A percentile compares a stretch with the other conserved stretches of the same genome.
Evolutionary conservation across 2,329 filamentous ascomycete genomes (phyloP).

Genomic region (Trichocomaceae sp.): DNA sequence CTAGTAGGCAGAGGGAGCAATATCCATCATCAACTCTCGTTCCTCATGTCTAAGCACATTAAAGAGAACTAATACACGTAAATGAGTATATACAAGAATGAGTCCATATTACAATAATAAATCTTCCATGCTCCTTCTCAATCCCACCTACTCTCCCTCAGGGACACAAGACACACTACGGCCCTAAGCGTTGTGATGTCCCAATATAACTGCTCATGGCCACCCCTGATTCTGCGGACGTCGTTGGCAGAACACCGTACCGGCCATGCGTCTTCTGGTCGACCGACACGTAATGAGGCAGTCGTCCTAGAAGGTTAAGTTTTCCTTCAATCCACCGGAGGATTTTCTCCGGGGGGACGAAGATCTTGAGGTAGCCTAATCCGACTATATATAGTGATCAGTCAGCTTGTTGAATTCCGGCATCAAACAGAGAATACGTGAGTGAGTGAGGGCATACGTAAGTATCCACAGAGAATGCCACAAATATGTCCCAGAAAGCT

Average conservation of each 20-base stretch:
- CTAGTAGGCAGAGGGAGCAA: too few species aligned
- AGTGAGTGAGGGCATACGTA: constrained; percentile 55
- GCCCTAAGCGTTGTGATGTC: constrained; percentile 59
- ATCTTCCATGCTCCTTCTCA: background rate
- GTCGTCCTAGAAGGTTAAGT: constrained; percentile 71
- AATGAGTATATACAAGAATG: constrained; percentile 24
- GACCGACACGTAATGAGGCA: constrained; percentile 89
- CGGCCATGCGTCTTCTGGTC: constrained; percentile 94
- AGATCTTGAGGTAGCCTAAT: constrained; percentile 78
- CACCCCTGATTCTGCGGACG: constrained; percentile 30
- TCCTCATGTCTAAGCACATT: constrained; percentile 8
- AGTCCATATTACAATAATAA: constrained; percentile 7
- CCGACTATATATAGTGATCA: constrained; percentile 52
- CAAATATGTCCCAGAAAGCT: constrained; percentile 83
- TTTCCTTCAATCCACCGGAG: constrained; percentile 84
- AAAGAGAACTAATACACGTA: constrained; percentile 8
- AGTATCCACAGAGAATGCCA: constrained; percentile 75
- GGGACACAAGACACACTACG: constrained; percentile 54
- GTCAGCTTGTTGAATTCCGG: background rate
- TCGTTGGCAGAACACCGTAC: constrained; percentile 76
- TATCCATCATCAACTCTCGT: background rate
- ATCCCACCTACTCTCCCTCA: background rate
- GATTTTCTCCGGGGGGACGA: constrained; percentile 82
- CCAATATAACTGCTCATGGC: constrained; percentile 55
- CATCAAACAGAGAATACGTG: too few species aligned